Evolutionary conservation across 78 protist genomes (phyloP).

Genomic region (Dictyostelium discoideum): dicty_2.7 NC_007088.5:3337001-3337500

Average conservation of each 20-base stretch:
- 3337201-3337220: neutral
- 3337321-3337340: slow-evolving; percentile 13
- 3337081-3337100: slow-evolving; percentile 19
- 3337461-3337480: neutral
- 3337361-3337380: neutral
- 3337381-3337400: neutral
- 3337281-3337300: neutral
- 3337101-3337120: neutral
- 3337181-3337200: slow-evolving; percentile 24
- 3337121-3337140: neutral
- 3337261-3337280: slow-evolving; percentile 58
- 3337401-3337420: neutral
- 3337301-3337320: neutral
- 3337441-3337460: neutral
- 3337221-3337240: slow-evolving; percentile 29
- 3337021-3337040: neutral
- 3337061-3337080: neutral
- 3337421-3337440: neutral
- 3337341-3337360: neutral
- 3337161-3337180: slow-evolving; percentile 18
- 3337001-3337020: neutral
- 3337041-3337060: neutral
- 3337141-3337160: neutral
- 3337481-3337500: neutral
- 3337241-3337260: neutral